Evolutionary conservation across 2,329 filamentous ascomycete species (phyloP).

Genomic region (Corniculantispora saksenae): DNA sequence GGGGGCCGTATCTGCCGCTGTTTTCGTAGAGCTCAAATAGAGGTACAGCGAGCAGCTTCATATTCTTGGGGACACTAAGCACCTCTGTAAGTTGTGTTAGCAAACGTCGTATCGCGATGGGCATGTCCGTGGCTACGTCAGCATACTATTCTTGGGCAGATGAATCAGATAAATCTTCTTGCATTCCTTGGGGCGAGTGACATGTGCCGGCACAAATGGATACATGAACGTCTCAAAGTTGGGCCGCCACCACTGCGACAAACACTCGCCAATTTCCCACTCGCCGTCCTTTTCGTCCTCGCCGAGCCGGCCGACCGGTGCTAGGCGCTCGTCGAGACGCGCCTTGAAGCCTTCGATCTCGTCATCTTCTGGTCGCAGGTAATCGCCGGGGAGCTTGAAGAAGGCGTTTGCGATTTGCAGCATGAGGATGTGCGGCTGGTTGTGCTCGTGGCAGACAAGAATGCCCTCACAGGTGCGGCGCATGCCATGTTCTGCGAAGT

Average conservation of each 20-base stretch:
- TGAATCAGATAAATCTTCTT: conserved; percentile 99
- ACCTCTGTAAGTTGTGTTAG: conserved; percentile 62
- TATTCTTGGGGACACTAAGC: conserved; percentile 96
- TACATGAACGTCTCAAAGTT: conserved; percentile 99
- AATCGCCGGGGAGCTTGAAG: conserved; percentile 98
- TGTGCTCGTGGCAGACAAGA: conserved; percentile 97
- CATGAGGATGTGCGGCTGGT: conserved; percentile 98
- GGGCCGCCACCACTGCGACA: conserved; percentile 97
- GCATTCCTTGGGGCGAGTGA: conserved; percentile 95
- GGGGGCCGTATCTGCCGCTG: conserved; percentile 88
- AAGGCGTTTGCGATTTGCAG: conserved; percentile 99
- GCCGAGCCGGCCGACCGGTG: conserved; percentile 83
- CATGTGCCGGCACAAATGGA: conserved; percentile 93
- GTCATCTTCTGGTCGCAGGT: conserved; percentile 84
- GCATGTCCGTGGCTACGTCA: background rate
- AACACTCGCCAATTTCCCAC: conserved; percentile 91
- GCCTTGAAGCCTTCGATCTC: conserved; percentile 94
- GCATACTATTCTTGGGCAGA: conserved; percentile 81
- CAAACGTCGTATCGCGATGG: conserved; percentile 1
- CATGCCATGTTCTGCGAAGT: conserved; percentile 92
- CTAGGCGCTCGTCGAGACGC: conserved; percentile 87
- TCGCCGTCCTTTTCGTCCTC: conserved; percentile 82
- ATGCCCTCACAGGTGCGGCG: conserved; percentile 95
- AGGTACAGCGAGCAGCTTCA: conserved; percentile 96
- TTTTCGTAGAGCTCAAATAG: conserved; percentile 99